phyloP scores from a whole-genome alignment of 768 basidiomycete genomes.

The Termitomyces sp. region DNA sequence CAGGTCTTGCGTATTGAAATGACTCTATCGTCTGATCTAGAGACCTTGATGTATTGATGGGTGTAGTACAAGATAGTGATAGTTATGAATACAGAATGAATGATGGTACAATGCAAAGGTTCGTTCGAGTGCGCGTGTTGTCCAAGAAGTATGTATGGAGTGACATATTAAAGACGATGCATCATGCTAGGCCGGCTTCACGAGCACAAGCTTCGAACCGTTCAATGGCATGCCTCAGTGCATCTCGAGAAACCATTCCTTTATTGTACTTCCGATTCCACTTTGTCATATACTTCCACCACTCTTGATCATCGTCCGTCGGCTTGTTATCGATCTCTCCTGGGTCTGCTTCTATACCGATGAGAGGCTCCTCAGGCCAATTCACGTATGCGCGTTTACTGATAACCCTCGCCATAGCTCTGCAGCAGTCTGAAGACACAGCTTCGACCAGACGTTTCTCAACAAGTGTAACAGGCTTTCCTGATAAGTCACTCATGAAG shows the following conservation, averaged over 20 bases:
- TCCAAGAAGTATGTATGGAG: no score
- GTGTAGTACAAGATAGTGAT: not conserved
- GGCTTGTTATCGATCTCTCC: constrained; percentile 16
- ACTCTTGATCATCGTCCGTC: constrained; percentile 15
- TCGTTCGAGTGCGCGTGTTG: not conserved
- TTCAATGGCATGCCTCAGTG: constrained; percentile 15
- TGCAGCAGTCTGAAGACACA: constrained; percentile 9
- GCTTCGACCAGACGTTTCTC: constrained; percentile 21
- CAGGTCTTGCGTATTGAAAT: not conserved
- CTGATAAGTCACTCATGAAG: constrained; percentile 30
- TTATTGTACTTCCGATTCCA: constrained; percentile 23
- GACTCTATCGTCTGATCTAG: not conserved
- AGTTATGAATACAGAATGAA: not conserved
- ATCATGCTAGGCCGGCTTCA: not conserved
- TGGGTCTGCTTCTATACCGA: constrained; percentile 23
- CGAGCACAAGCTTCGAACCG: not conserved
- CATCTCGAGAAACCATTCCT: constrained; percentile 20
- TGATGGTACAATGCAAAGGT: not conserved
- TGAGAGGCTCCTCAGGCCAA: constrained; percentile 20
- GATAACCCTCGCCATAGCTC: constrained; percentile 8
- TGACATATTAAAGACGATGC: no score
- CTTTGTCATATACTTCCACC: constrained; percentile 23
- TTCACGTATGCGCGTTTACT: constrained; percentile 13
- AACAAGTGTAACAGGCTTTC: constrained; percentile 10
- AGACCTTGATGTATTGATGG: not conserved